Conservation (phyloP, 441 rosid species). For the Gossypium aridum region DNA sequence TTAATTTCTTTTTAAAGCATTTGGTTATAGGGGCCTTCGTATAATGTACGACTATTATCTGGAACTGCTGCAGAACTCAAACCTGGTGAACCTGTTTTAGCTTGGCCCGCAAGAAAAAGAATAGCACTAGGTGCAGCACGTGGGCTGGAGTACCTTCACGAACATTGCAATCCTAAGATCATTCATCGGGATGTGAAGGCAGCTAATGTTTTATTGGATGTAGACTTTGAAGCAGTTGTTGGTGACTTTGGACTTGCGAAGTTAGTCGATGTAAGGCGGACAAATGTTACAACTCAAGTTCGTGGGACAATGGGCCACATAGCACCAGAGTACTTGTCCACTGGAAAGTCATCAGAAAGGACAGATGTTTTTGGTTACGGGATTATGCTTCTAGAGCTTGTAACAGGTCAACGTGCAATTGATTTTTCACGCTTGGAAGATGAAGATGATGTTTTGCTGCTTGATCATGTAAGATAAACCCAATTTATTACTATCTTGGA, state of each 20-base stretch:
- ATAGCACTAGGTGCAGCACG: conserved; percentile 87
- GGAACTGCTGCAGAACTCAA: conserved; percentile 51
- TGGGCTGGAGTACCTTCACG: conserved; percentile 92
- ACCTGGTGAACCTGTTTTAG: conserved; percentile 62
- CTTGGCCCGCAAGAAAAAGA: conserved; percentile 70
- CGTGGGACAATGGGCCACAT: conserved; percentile 99
- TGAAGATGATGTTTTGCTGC: conserved; percentile 85
- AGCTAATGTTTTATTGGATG: conserved; percentile 83
- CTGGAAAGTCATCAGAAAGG: conserved; percentile 89
- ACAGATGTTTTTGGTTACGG: conserved; percentile 96
- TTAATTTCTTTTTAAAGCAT: neutral
- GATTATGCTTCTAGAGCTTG: conserved; percentile 88
- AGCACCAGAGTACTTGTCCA: conserved; percentile 94
- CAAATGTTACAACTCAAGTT: conserved; percentile 89
- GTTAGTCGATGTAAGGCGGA: conserved; percentile 73
- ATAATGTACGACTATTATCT: neutral
- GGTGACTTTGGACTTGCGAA: conserved; percentile 96
- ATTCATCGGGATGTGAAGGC: conserved; percentile 96
- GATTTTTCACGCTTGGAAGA: conserved; percentile 93
- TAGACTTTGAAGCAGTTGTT: conserved; percentile 92
- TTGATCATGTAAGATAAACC: conserved; percentile 68
- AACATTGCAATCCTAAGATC: conserved; percentile 93
- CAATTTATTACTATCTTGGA: neutral
- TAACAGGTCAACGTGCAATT: conserved; percentile 94
- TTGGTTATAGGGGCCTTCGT: neutral